Conservation (phyloP, 371 early-diverging fungal genomes). For the Chytridium lagenaria region DNA sequence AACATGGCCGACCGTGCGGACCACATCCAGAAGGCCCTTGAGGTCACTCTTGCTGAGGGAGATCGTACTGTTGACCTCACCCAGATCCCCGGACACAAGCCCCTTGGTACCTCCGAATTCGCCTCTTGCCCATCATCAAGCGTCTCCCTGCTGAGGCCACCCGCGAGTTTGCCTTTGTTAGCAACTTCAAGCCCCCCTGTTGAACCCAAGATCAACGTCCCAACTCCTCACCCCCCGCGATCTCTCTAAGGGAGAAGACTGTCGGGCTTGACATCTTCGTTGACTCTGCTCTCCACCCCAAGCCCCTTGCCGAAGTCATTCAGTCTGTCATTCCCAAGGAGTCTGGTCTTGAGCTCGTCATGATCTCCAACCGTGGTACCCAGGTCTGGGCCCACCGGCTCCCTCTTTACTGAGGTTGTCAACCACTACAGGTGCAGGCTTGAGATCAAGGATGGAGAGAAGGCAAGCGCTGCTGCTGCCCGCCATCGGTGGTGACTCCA, state of each 20-base stretch:
- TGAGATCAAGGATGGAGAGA: constrained; percentile 12
- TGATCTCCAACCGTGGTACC: constrained; percentile 37
- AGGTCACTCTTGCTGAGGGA: constrained; percentile 19
- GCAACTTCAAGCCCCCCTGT: not conserved
- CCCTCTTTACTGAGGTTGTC: constrained; percentile 30
- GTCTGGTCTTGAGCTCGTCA: constrained; percentile 21
- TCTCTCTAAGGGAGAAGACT: constrained; percentile 21
- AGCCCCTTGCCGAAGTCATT: constrained; percentile 22
- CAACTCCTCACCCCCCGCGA: constrained; percentile 9
- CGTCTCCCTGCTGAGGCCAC: constrained; percentile 28
- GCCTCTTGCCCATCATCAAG: constrained; percentile 24
- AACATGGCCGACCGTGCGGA: constrained; percentile 57
- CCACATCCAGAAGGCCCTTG: constrained; percentile 20
- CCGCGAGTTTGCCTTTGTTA: constrained; percentile 17
- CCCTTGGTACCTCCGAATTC: constrained; percentile 26
- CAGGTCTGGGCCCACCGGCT: constrained; percentile 39
- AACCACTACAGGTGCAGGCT: constrained; percentile 38
- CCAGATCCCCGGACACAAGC: constrained; percentile 19
- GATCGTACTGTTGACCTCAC: constrained; percentile 32
- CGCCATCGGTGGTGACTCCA: constrained; percentile 16
- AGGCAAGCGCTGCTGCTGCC: not conserved
- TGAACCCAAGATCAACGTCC: constrained; percentile 14
- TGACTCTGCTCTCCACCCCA: constrained; percentile 28
- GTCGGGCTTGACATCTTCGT: constrained; percentile 35
- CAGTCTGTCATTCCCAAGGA: constrained; percentile 1